Evolutionary conservation across 768 basidiomycete genomes (phyloP).

Genomic region (Chlorophyllum brunneum): DNA sequence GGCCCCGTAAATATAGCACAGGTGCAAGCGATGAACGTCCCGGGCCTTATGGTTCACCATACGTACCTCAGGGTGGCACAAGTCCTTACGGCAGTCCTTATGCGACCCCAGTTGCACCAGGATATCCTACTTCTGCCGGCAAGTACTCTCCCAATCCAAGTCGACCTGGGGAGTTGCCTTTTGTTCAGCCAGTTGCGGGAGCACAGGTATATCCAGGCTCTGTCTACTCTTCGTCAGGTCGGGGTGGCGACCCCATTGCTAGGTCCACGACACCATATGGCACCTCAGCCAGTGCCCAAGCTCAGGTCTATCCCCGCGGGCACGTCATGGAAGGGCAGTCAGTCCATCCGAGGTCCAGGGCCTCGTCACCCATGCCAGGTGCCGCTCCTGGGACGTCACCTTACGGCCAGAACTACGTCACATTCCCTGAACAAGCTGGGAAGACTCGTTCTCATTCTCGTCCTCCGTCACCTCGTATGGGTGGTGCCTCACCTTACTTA

Average conservation of each 20-base stretch:
- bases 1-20: constrained; percentile 44
- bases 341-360: constrained; percentile 38
- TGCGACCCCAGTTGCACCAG: constrained; percentile 21
- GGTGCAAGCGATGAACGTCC: constrained; percentile 24
- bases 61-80: neutral
- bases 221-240: constrained; percentile 28
- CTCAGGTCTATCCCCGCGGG: constrained; percentile 49
- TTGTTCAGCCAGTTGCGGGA: constrained; percentile 22
- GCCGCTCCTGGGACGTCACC: constrained; percentile 29
- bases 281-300: constrained; percentile 19
- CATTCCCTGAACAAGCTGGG: constrained; percentile 18
- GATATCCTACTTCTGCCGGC: constrained; percentile 34
- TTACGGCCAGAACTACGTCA: constrained; percentile 13
- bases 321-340: constrained; percentile 56
- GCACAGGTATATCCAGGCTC: constrained; percentile 32
- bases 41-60: constrained; percentile 1
- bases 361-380: constrained; percentile 43
- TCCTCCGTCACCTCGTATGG: constrained; percentile 16
- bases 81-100: constrained; percentile 27
- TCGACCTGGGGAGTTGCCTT: constrained; percentile 41
- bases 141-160: constrained; percentile 29
- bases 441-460: constrained; percentile 18
- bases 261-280: constrained; percentile 42
- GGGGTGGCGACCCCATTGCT: constrained; percentile 30
- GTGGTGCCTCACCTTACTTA: constrained; percentile 32